Evolutionary conservation across 495 filamentous ascomycete species (phyloP).

Genomic region (Penicillium turbatum): DNA sequence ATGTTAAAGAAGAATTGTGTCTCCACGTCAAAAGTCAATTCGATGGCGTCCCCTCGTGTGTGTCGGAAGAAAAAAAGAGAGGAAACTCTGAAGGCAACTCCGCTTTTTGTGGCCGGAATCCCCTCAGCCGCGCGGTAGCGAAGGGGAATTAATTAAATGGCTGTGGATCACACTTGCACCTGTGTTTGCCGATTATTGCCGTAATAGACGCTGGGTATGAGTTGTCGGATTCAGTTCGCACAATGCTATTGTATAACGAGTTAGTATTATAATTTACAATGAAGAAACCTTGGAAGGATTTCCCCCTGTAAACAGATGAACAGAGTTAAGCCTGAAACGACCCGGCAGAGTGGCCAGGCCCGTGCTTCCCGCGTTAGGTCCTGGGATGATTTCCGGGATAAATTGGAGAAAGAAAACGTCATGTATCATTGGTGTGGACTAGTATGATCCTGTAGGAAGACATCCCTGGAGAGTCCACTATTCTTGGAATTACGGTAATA

Average conservation of each 20-base stretch:
- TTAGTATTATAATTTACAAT: no score
- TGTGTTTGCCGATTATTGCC: no score
- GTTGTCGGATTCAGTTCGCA: no score
- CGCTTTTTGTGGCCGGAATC: slow-evolving; percentile 12
- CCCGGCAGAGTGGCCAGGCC: slow-evolving; percentile 31
- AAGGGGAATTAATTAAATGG: slow-evolving; percentile 3
- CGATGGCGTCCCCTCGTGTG: no score
- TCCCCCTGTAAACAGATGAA: no score
- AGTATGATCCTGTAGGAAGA: neutral
- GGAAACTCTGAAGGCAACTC: slow-evolving; percentile 15
- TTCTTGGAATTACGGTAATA: neutral
- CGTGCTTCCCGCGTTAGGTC: slow-evolving; percentile 33
- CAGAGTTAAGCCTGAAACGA: slow-evolving; percentile 29
- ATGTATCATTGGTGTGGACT: neutral
- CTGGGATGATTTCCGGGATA: slow-evolving; percentile 9
- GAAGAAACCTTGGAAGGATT: no score
- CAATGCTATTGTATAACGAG: no score
- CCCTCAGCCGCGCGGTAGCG: slow-evolving; percentile 22
- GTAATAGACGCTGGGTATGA: no score
- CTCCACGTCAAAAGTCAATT: no score
- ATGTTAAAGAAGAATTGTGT: no score
- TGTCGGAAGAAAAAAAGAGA: neutral
- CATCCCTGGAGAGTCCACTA: neutral
- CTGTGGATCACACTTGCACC: no score
- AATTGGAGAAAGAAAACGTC: slow-evolving; percentile 4